Evolutionary conservation across 2,329 filamentous ascomycete genomes (phyloP), one percentile per base, ranked within the genome.

Genomic region (Esteya vermicola): DNA sequence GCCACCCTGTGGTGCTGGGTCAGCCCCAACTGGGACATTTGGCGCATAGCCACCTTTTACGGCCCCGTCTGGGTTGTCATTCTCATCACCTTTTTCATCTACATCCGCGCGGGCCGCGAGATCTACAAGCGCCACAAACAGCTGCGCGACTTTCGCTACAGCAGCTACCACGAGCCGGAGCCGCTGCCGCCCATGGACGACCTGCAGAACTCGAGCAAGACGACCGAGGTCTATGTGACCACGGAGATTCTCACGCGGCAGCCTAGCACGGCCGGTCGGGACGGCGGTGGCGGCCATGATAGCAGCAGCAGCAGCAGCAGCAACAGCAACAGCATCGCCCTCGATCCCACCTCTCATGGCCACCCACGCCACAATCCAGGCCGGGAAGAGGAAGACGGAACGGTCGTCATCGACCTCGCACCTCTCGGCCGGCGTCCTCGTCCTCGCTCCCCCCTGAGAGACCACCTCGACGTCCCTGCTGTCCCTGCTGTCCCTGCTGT

Each of bases 1-100:
- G 84, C 84, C 22, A 74, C 71, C 1, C 58, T 91, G 19, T 93
- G 84, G 85, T 93, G 85, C 54, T 91, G 84, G 84, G 67, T 91
- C 16, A 62, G 68, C 2, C 52, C 61, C 3, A 58, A 72, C 5
- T 86, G 78, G 71, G 78, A 84, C 41, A 69, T 78, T 43, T 73
- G 83, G 56, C 78, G 84, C 30, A 76, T 91, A 42, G 72, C 73
- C 4, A 70, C 75, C 22, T 89, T 88, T 54, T 93, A 91, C 51
- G 78, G 64, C 0, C 78, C 78, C 6, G 68, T 81, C 42, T 83
- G 78, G 79, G 57, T 80, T 26, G 61, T 73, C 8, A 78, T 83
- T 27, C 46, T 68, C 13, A 46, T 70, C 30, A 83, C 77, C 1
- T 65, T 79, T 38, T 65, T 68, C 45, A 81, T 84, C 46, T 84